A percentile compares a stretch with the other conserved stretches of the same genome.
Conservation (phyloP, 805 yeast genomes). For the Vanderwaltozyma tropicalis region DNA sequence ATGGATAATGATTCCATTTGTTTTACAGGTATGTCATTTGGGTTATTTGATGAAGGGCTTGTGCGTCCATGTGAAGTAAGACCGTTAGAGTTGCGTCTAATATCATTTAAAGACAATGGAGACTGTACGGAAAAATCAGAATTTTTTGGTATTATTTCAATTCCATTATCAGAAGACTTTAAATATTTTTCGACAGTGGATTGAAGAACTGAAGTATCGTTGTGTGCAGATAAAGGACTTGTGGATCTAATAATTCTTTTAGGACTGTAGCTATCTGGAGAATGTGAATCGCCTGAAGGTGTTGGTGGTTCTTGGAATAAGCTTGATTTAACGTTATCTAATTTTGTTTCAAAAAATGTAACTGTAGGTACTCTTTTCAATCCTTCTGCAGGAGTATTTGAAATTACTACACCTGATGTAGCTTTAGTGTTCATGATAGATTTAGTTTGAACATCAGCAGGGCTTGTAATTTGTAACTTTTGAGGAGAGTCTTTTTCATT, state of each 20-base stretch:
- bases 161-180: no score
- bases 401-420: constrained; percentile 25
- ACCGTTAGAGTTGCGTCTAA: neutral
- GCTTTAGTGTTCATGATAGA: constrained; percentile 26
- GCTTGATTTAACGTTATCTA: neutral
- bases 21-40: neutral
- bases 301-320: neutral
- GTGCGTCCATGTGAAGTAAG: neutral
- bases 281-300: neutral
- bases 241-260: neutral
- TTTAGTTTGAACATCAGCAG: constrained; percentile 5
- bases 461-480: neutral
- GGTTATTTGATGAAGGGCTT: neutral
- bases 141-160: neutral
- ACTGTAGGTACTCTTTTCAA: constrained; percentile 26
- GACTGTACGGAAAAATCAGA: neutral
- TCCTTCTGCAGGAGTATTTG: constrained; percentile 23
- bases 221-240: constrained; percentile 1
- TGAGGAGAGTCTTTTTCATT: neutral
- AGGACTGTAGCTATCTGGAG: neutral
- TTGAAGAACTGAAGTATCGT: no score
- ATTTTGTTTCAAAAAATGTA: constrained; percentile 23
- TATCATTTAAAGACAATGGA: no score
- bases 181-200: no score
- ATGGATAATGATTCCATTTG: neutral